phyloP scores from a whole-genome alignment of 2,329 filamentous ascomycete species.

The Fusarium staphyleae region DNA sequence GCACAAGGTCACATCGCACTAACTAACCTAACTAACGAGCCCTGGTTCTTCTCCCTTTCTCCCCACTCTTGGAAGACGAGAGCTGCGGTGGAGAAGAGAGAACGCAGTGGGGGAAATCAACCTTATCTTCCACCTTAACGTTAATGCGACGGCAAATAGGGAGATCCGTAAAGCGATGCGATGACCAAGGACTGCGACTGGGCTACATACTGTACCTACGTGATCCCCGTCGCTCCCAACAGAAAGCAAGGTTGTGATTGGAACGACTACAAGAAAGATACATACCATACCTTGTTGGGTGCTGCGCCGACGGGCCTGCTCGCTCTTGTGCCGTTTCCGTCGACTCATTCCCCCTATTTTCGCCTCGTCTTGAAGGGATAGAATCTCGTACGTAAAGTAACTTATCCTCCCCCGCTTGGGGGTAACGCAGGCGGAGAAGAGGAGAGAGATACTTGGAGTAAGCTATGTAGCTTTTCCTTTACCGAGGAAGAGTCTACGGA shows the following conservation, averaged over 20 bases:
- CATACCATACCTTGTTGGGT: constrained; percentile 7
- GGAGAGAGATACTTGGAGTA: constrained; percentile 23
- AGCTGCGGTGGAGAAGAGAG: constrained; percentile 10
- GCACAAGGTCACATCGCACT: no score
- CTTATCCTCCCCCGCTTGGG: constrained; percentile 24
- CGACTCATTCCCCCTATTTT: neutral
- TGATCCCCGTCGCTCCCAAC: constrained; percentile 9
- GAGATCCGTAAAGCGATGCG: constrained; percentile 27
- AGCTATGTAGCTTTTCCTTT: constrained; percentile 18
- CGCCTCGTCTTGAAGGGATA: neutral
- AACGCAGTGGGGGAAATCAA: constrained; percentile 27
- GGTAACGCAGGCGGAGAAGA: constrained; percentile 1
- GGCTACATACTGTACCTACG: neutral
- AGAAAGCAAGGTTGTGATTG: neutral
- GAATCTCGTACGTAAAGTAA: constrained; percentile 17
- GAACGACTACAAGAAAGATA: neutral
- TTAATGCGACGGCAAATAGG: constrained; percentile 14
- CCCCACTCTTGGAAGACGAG: neutral
- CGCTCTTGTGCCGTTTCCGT: neutral
- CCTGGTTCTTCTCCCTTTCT: neutral
- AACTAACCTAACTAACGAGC: neutral
- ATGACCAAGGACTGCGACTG: constrained; percentile 18
- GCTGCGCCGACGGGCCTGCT: constrained; percentile 3
- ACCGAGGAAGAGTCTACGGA: constrained; percentile 27
- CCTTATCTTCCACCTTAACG: constrained; percentile 26